These are phyloP conservation scores for Solanum hybrid DNA, from an alignment of 305 asterid species.

Conservation along the genomic window DNA sequence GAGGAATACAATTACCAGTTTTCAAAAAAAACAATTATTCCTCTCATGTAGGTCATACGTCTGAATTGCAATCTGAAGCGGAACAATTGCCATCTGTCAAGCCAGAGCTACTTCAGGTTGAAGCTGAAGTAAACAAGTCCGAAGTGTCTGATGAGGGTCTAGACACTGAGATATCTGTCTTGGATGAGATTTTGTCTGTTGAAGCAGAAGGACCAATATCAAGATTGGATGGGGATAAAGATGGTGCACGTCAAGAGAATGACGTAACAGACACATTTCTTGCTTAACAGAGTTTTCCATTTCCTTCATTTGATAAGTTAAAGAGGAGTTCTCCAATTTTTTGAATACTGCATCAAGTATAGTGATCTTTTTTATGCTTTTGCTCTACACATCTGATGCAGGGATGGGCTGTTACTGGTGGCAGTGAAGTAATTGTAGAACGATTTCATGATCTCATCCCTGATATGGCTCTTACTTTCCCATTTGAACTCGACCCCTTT, in stretches of 20 bases:
- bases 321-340: neutral
- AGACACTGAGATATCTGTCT: constrained; percentile 34
- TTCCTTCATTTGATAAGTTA: neutral
- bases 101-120: constrained; percentile 30
- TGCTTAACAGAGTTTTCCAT: neutral
- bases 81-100: constrained; percentile 23
- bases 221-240: constrained; percentile 35
- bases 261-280: constrained; percentile 30
- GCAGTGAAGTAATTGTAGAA: constrained; percentile 53
- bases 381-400: constrained; percentile 20
- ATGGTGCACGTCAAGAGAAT: constrained; percentile 33
- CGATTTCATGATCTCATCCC: constrained; percentile 81
- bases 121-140: constrained; percentile 30
- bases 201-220: constrained; percentile 33
- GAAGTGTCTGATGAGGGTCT: constrained; percentile 26
- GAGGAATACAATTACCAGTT: neutral
- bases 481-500: constrained; percentile 91
- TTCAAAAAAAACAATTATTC: neutral
- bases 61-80: constrained; percentile 27
- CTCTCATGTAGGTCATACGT: constrained; percentile 24
- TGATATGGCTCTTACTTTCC: constrained; percentile 86
- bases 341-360: neutral
- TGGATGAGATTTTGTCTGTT: constrained; percentile 71
- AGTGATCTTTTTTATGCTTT: neutral
- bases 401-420: constrained; percentile 77